Evolutionary conservation across 1,284 basidiomycete genomes (phyloP), one percentile per base, ranked within the genome.

Genomic region (Puccinia triticina): DNA sequence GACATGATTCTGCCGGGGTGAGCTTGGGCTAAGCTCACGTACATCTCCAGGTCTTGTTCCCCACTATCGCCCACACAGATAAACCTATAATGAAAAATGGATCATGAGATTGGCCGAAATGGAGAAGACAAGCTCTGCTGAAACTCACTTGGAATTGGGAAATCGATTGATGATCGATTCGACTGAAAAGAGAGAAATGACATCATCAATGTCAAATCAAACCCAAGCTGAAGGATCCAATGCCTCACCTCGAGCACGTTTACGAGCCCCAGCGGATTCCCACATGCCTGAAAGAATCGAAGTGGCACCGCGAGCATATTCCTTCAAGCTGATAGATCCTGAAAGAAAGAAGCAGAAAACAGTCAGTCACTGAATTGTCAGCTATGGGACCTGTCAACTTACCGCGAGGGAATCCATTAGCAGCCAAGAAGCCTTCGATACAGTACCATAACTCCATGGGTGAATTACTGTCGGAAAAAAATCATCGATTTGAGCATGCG

Each of bases 41-140:
- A 86, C 14, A 86, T 83, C 77, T 86, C 86, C 29, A 86, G 83
- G 74, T 86, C 86, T 37, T 86, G 84, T 83, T 86, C 86, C 26
- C 86, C 86, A 18, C 84, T 85, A 75, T 86, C 86, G 26, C 86
- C 86, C 34, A 86, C 80, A 67, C 86, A 83, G 78, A 86, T 81
- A 74, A 86, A 86, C n/a, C 83, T 83, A 21, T 34, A 10, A 37
- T 32, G 16, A 66, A 37, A 10, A 1, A 43, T 34, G 8, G 37
- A 32, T 34, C 34, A 14, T 29, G 26, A 59, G 34, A 37, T 66
- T 66, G 61, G 26, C n/a, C 53, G 53, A 55, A 32, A 59, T 14
- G 21, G 11, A 66, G 61, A 3, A 12, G 21, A 23, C 50, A 16
- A n/a, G 14, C 32, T 37, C 4, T 66, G 57, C 21, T 59, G 26